A percentile compares a stretch with the other conserved stretches of the same genome.
These are phyloP conservation scores for Xylariaceae sp. DNA, from an alignment of 2,329 filamentous ascomycete species.

Conservation along the genomic window DNA sequence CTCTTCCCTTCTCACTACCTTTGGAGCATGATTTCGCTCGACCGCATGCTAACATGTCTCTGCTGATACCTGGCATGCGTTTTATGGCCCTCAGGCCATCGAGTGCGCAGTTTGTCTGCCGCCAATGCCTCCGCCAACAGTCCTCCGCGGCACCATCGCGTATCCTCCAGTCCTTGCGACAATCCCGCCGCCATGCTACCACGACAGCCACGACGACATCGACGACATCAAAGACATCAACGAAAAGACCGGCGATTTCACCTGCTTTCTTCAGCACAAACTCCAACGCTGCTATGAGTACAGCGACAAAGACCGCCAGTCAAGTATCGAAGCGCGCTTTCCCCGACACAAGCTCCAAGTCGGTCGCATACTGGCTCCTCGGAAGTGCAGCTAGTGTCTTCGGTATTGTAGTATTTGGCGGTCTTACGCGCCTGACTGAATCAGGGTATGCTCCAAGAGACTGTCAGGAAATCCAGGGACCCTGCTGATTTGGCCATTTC, in stretches of 20 bases:
- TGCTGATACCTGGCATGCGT: slow-evolving; percentile 51
- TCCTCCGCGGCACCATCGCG: slow-evolving; percentile 44
- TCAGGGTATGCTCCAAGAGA: no score
- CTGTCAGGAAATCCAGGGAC: no score
- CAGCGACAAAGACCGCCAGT: slow-evolving; percentile 23
- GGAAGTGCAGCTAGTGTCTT: slow-evolving; percentile 93
- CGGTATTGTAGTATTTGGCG: slow-evolving; percentile 94
- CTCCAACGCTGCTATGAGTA: slow-evolving; percentile 9
- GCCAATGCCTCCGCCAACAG: slow-evolving; percentile 53
- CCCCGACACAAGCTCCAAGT: slow-evolving; percentile 71
- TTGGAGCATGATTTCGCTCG: slow-evolving; percentile 4
- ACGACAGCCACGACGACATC: slow-evolving; percentile 37
- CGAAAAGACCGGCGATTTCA: slow-evolving; percentile 11
- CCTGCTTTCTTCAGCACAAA: slow-evolving; percentile 33
- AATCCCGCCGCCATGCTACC: slow-evolving; percentile 47
- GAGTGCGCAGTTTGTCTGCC: slow-evolving; percentile 52
- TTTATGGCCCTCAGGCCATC: slow-evolving; percentile 49
- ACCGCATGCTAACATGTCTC: slow-evolving; percentile 46
- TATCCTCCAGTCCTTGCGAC: slow-evolving; percentile 45
- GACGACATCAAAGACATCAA: not conserved
- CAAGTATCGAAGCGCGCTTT: slow-evolving; percentile 50
- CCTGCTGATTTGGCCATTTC: slow-evolving; percentile 13
- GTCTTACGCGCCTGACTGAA: slow-evolving; percentile 91
- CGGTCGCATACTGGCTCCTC: slow-evolving; percentile 90
- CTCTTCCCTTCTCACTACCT: not conserved